These are phyloP conservation scores for Sphenostylis stenocarpa DNA, from an alignment of 306 rosid species.

Conservation along the genomic window DNA sequence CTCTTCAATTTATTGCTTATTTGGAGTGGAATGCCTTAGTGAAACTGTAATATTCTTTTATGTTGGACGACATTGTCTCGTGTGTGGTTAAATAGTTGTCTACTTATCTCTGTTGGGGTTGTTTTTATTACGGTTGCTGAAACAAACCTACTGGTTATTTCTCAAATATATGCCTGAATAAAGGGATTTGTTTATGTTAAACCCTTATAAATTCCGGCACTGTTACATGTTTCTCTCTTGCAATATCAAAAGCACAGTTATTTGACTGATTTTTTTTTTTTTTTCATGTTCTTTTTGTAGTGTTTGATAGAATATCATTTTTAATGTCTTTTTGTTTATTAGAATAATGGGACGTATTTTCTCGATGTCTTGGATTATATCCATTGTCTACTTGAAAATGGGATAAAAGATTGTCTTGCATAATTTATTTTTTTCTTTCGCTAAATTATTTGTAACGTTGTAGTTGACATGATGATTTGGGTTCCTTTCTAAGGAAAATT, in stretches of 20 bases:
- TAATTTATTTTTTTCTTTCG: background rate
- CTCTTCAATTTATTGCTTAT: background rate
- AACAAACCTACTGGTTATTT: background rate
- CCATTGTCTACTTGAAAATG: background rate
- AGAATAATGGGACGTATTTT: too few relatives aligned
- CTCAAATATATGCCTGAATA: background rate
- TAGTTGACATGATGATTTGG: slow-evolving; percentile 20
- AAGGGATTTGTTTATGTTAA: background rate
- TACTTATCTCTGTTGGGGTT: background rate
- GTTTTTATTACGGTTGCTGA: slow-evolving; percentile 18
- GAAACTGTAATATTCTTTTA: background rate
- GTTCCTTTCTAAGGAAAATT: background rate
- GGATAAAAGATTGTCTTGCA: background rate
- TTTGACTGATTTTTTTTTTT: too few relatives aligned
- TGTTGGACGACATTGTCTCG: background rate
- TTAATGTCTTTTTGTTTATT: background rate
- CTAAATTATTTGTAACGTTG: slow-evolving; percentile 16
- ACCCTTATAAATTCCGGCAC: background rate
- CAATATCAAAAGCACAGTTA: background rate
- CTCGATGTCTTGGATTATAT: background rate
- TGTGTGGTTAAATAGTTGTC: background rate
- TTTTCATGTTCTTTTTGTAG: too few relatives aligned
- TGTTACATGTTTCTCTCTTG: background rate
- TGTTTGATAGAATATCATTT: background rate
- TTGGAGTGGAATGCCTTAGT: background rate